These are phyloP conservation scores for Novymonas esmeraldas DNA, from an alignment of 208 protist species.

Conservation along the genomic window DNA sequence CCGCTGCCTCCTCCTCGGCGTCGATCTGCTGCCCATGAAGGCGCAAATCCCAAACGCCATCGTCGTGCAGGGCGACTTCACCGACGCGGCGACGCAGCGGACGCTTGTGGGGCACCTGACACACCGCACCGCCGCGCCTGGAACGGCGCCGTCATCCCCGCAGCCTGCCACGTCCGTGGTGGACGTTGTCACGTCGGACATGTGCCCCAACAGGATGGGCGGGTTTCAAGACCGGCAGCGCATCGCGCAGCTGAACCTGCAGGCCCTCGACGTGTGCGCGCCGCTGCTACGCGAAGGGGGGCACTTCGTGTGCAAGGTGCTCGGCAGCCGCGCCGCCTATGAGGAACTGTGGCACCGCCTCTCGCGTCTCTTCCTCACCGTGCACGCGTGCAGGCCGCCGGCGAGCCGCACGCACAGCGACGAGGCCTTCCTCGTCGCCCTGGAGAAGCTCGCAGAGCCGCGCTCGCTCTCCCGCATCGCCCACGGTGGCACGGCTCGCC, in stretches of 20 bases:
- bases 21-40: slow-evolving; percentile 66
- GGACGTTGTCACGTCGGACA: slow-evolving; percentile 83
- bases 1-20: slow-evolving; percentile 67
- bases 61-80: slow-evolving; percentile 84
- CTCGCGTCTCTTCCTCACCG: slow-evolving; percentile 43
- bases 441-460: slow-evolving; percentile 33
- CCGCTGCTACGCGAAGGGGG: slow-evolving; percentile 57
- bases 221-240: slow-evolving; percentile 71
- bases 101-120: slow-evolving; percentile 39
- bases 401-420: slow-evolving; percentile 74
- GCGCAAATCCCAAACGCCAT: slow-evolving; percentile 58
- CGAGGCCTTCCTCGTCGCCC: slow-evolving; percentile 72
- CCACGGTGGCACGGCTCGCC: too few species aligned
- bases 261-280: slow-evolving; percentile 52
- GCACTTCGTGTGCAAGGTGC: slow-evolving; percentile 85
- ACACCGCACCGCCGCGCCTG: neutral
- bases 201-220: slow-evolving; percentile 84
- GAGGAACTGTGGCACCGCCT: slow-evolving; percentile 43
- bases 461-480: slow-evolving; percentile 7
- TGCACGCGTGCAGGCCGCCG: slow-evolving; percentile 63
- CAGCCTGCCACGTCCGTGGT: slow-evolving; percentile 25
- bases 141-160: neutral
- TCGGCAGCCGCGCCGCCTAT: slow-evolving; percentile 58
- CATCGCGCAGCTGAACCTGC: slow-evolving; percentile 49
- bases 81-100: slow-evolving; percentile 34